These are phyloP conservation scores for Selaginella moellendorffii DNA, from an alignment of 75 land plant genomes.

Conservation along the genomic window DNA sequence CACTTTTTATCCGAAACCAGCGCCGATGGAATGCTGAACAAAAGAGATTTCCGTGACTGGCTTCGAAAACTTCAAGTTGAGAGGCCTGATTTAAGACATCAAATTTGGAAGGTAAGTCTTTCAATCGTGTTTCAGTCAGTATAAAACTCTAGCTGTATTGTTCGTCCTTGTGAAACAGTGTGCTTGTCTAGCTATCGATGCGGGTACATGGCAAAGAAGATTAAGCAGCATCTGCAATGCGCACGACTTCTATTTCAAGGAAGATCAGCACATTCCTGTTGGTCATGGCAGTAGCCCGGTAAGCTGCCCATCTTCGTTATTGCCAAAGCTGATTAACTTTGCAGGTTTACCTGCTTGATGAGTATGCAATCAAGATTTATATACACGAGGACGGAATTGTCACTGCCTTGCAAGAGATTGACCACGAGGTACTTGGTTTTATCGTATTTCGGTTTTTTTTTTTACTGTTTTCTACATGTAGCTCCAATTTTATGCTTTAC, in stretches of 20 bases:
- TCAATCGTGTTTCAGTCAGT: no score
- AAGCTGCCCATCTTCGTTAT: conserved; percentile 21
- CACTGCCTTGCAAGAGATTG: conserved; percentile 46
- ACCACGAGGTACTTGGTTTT: conserved; percentile 82
- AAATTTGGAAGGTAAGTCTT: conserved; percentile 69
- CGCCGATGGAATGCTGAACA: conserved; percentile 44
- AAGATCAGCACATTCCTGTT: conserved; percentile 83
- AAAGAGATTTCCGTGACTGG: conserved; percentile 74
- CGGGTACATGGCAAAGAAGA: conserved; percentile 42
- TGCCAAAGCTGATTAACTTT: not conserved
- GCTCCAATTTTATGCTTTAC: conserved; percentile 65
- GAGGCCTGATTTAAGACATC: conserved; percentile 44
- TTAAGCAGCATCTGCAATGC: conserved; percentile 40
- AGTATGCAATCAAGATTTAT: conserved; percentile 69
- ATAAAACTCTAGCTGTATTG: not conserved
- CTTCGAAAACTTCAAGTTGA: conserved; percentile 63
- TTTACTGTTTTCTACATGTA: conserved; percentile 19
- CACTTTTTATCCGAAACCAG: conserved; percentile 61
- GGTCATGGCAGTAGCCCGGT: conserved; percentile 99
- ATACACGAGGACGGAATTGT: conserved; percentile 51
- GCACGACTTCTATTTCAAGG: conserved; percentile 48
- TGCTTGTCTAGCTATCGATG: conserved; percentile 73
- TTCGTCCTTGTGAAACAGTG: conserved; percentile 33
- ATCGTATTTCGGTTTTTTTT: no score
- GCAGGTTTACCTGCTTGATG: conserved; percentile 64